Evolutionary conservation across 2,329 filamentous ascomycete species (phyloP).

Genomic region (Fusarium stilboides): DNA sequence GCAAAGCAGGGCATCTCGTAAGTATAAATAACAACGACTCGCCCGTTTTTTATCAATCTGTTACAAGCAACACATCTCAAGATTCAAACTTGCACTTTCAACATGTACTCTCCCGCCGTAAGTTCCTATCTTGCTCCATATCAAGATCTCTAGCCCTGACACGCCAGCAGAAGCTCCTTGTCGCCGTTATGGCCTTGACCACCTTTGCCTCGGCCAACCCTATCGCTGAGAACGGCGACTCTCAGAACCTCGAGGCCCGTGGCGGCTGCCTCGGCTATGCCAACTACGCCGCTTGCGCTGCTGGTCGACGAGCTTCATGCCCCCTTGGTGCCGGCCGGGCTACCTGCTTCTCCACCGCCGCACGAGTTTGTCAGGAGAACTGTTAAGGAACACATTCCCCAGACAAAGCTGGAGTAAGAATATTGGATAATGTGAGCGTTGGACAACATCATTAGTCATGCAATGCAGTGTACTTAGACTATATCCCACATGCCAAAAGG

Average conservation of each 20-base stretch:
- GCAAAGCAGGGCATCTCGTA: no score
- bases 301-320: background rate
- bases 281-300: constrained; percentile 3
- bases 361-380: constrained; percentile 1
- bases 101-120: constrained; percentile 1
- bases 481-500: no score
- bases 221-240: background rate
- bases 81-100: background rate
- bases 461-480: no score
- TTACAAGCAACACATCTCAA: background rate
- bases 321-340: background rate
- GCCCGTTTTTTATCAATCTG: background rate
- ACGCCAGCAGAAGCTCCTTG: background rate
- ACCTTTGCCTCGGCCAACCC: background rate
- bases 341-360: background rate
- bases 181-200: constrained; percentile 4
- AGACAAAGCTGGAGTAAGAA: no score
- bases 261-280: constrained; percentile 5
- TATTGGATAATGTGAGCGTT: no score
- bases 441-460: no score
- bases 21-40: background rate
- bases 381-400: background rate
- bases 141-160: background rate
- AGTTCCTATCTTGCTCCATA: background rate
- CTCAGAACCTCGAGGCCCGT: background rate